phyloP scores from a whole-genome alignment of 169 alveolate genomes.

The Prorocentrum cordatum region DNA sequence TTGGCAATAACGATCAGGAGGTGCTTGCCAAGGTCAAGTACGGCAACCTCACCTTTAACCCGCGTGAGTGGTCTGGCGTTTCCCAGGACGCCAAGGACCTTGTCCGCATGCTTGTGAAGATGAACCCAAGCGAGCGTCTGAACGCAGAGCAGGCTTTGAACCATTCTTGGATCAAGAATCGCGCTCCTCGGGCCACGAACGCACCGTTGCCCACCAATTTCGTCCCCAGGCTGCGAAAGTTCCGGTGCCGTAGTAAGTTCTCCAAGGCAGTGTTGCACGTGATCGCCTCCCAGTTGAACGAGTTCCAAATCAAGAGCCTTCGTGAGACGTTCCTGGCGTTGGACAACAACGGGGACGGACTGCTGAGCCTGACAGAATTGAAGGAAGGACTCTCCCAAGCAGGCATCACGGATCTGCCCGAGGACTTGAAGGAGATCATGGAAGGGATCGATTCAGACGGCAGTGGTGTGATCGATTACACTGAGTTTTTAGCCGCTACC shows the following conservation, averaged over 20 bases:
- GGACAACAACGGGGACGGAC: constrained; percentile 76
- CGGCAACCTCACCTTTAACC: constrained; percentile 79
- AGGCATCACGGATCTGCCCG: constrained; percentile 71
- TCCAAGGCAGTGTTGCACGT: constrained; percentile 73
- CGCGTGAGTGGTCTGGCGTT: constrained; percentile 75
- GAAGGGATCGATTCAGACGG: constrained; percentile 79
- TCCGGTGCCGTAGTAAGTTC: constrained; percentile 73
- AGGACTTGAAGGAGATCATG: constrained; percentile 75
- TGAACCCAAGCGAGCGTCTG: constrained; percentile 6
- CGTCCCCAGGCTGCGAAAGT: not conserved
- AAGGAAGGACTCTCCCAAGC: not conserved
- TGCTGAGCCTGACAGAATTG: constrained; percentile 70
- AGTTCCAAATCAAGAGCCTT: constrained; percentile 73
- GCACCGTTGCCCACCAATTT: not conserved
- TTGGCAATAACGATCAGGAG: constrained; percentile 79
- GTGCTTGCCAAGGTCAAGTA: constrained; percentile 81
- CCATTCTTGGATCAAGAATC: not conserved
- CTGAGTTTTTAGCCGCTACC: constrained; percentile 79
- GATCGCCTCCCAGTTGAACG: constrained; percentile 72
- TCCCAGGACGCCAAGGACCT: constrained; percentile 74
- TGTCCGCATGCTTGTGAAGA: constrained; percentile 69
- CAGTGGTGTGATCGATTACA: constrained; percentile 80
- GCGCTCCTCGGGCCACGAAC: too few relatives aligned
- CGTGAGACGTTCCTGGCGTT: constrained; percentile 72
- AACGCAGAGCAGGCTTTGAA: not conserved